These are phyloP conservation scores for Psilocybe tampanensis DNA, from an alignment of 768 basidiomycete genomes.

Conservation along the genomic window DNA sequence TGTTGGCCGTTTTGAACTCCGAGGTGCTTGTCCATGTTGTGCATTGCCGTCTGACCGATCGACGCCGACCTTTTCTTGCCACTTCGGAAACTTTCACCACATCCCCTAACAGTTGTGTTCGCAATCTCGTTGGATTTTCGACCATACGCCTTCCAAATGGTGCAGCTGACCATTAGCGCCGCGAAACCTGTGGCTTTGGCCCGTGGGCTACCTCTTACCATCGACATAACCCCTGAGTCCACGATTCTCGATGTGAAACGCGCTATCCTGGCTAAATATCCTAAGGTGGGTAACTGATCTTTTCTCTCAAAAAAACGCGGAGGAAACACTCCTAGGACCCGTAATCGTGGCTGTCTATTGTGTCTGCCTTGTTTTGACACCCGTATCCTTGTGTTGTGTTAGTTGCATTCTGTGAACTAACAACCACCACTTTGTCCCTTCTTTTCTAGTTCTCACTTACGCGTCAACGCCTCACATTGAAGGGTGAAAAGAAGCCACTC, in stretches of 20 bases:
- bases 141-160: constrained; percentile 27
- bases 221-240: constrained; percentile 51
- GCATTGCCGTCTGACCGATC: too few species aligned
- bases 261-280: constrained; percentile 49
- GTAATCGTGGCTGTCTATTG: background rate
- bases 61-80: too few species aligned
- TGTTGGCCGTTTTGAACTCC: too few species aligned
- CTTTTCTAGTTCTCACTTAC: constrained; percentile 61
- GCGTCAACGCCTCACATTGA: constrained; percentile 74
- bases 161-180: constrained; percentile 52
- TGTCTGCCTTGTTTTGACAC: background rate
- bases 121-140: too few species aligned
- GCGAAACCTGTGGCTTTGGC: constrained; percentile 50
- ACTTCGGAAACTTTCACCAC: too few species aligned
- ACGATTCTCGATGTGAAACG: constrained; percentile 74
- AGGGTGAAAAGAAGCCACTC: constrained; percentile 61
- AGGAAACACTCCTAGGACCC: background rate
- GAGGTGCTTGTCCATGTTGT: too few species aligned
- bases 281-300: constrained; percentile 31
- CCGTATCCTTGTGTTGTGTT: background rate
- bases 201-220: constrained; percentile 48
- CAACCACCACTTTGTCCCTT: background rate
- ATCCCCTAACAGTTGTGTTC: too few species aligned
- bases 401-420: background rate
- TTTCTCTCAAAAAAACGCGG: background rate